Base-by-base conservation (phyloP, 176 grass and related monocot species). In the Hordeum marinum region DNA sequence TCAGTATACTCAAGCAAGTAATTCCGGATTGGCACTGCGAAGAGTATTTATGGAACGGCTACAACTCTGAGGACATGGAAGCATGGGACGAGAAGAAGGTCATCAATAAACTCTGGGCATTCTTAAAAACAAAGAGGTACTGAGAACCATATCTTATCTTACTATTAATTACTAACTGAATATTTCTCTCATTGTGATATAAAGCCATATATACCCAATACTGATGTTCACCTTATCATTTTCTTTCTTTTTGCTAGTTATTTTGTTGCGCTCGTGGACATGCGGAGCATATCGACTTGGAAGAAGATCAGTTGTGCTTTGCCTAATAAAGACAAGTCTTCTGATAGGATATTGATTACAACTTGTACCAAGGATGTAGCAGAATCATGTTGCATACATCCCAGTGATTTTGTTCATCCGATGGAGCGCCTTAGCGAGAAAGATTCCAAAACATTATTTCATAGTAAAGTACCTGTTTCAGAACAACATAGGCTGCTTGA, bases 311-410 rank as follows among this genome's bases (percentile, higher is more conserved):
- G 3, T 39, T 73, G 67, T 73, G 74, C 74, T 27, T 68, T 82
- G 9, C 75, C 80, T 41, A 37, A 85, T 24, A 78, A 79, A 54
- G 10, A 63, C 72, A 21, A 72, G 65, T 62, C 37, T 54, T 20
- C 17, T 54, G 50, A 54, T 54, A 54, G 84, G 39, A 73, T 86
- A 86, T 63, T 86, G 77, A 48, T 12, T 42, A 87, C 85, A 54
- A 76, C 57, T 8, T 3, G 57, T 23, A 50, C 50, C 13, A 39
- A 52, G 67, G 68, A 80, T 50, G 2, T 86, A 8, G 66, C 84
- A 13, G 27, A 21, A 26, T 80, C 40, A 29, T 86, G 55, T 9
- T 73, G 36, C 34, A 6, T 17, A 52, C 77, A 8, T 73, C 68
- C 84, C 1, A n/a, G 5, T 67, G 69, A 81, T 67, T 23, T 74